These are phyloP conservation scores for Fraxinus velutina DNA, from an alignment of 305 asterid genomes.

Conservation along the genomic window DNA sequence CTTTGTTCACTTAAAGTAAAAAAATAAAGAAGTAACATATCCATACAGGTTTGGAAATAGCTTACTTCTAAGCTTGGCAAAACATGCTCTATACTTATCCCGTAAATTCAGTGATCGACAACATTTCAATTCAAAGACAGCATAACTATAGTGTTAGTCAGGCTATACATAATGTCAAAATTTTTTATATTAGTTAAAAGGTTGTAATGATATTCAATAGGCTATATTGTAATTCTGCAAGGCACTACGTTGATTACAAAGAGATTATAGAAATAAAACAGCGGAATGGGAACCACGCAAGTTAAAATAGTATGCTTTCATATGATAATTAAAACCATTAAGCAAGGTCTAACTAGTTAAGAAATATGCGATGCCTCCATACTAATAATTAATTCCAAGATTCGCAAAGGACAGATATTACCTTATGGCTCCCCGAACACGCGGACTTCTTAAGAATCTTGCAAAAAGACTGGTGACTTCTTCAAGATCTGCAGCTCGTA, in stretches of 20 bases:
- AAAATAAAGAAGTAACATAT: not conserved
- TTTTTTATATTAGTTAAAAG: not conserved
- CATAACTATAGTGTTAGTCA: not conserved
- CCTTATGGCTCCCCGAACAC: slow-evolving; percentile 64
- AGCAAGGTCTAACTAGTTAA: not conserved
- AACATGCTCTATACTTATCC: not conserved
- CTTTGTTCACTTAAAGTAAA: no score
- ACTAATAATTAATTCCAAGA: not conserved
- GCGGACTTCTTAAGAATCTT: slow-evolving; percentile 49
- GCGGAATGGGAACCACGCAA: not conserved
- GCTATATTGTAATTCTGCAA: not conserved
- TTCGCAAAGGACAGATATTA: slow-evolving; percentile 13
- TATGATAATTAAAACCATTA: not conserved
- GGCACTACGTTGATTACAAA: not conserved
- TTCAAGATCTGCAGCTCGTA: slow-evolving; percentile 55
- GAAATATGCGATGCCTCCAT: not conserved
- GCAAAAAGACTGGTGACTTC: slow-evolving; percentile 58
- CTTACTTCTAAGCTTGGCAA: not conserved
- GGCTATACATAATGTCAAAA: not conserved
- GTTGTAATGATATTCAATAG: not conserved
- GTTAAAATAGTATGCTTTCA: not conserved
- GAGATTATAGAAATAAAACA: not conserved
- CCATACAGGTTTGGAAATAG: not conserved
- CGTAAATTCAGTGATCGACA: not conserved
- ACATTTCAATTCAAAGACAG: not conserved